These are phyloP conservation scores for Aspergillus hancockii DNA, from an alignment of 495 filamentous ascomycete species.

Conservation along the genomic window DNA sequence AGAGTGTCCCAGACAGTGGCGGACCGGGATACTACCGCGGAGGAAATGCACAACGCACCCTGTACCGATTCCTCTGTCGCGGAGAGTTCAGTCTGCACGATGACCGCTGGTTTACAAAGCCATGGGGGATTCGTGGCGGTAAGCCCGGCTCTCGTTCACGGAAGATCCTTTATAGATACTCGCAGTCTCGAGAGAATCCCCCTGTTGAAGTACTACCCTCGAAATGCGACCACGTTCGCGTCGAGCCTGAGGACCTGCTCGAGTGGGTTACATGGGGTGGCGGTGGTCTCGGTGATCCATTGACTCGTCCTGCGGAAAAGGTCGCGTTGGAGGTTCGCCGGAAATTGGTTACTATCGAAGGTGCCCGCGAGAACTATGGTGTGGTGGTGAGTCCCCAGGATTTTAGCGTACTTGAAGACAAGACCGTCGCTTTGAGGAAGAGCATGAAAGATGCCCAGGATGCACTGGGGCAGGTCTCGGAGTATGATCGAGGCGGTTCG, in stretches of 20 bases:
- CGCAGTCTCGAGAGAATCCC: slow-evolving; percentile 29
- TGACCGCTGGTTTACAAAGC: slow-evolving; percentile 54
- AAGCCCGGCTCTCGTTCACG: slow-evolving; percentile 45
- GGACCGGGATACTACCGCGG: slow-evolving; percentile 49
- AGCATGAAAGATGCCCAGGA: slow-evolving; percentile 25
- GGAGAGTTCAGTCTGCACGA: slow-evolving; percentile 52
- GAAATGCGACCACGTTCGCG: slow-evolving; percentile 51
- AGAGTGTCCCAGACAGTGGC: slow-evolving; percentile 50
- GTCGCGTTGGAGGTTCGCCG: slow-evolving; percentile 50
- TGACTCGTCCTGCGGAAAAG: slow-evolving; percentile 45
- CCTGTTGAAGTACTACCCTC: slow-evolving; percentile 35
- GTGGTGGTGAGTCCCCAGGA: slow-evolving; percentile 37
- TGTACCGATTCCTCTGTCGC: slow-evolving; percentile 47
- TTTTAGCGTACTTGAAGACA: slow-evolving; percentile 27
- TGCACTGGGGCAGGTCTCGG: slow-evolving; percentile 9
- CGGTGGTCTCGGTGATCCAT: slow-evolving; percentile 50
- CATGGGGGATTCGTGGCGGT: slow-evolving; percentile 50
- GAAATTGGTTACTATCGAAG: slow-evolving; percentile 46
- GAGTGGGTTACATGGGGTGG: slow-evolving; percentile 57
- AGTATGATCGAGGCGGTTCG: slow-evolving; percentile 44
- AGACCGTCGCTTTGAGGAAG: slow-evolving; percentile 34
- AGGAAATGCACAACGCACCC: slow-evolving; percentile 50
- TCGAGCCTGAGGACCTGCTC: slow-evolving; percentile 48
- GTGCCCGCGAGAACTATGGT: slow-evolving; percentile 44
- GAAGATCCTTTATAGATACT: slow-evolving; percentile 44